phyloP scores from a whole-genome alignment of 1,284 basidiomycete genomes.

The Ceratobasidium sp. region DNA sequence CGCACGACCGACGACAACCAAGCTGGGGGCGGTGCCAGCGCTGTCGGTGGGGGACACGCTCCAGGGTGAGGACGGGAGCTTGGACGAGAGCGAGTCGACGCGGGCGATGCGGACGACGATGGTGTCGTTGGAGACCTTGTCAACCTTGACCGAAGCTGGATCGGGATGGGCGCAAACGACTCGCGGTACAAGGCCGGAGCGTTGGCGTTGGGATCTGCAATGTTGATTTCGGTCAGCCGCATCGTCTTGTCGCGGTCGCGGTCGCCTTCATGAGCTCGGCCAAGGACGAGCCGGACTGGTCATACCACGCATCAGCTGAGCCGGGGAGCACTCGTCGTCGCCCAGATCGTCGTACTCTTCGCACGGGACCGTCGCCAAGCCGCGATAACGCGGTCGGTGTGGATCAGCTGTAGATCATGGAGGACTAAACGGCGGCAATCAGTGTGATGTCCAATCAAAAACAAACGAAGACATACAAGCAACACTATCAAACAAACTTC shows the following conservation, averaged over 20 bases:
- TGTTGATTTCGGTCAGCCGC: slow-evolving; percentile 41
- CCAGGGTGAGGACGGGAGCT: slow-evolving; percentile 22
- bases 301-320: slow-evolving; percentile 50
- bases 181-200: slow-evolving; percentile 41
- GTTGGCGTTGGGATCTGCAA: slow-evolving; percentile 44
- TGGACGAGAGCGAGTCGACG: slow-evolving; percentile 40
- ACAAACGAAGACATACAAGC: slow-evolving; percentile 76
- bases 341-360: too few species aligned
- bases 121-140: slow-evolving; percentile 43
- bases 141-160: slow-evolving; percentile 21
- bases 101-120: slow-evolving; percentile 37
- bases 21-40: slow-evolving; percentile 42
- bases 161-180: slow-evolving; percentile 28
- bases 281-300: slow-evolving; percentile 49
- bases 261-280: slow-evolving; percentile 39
- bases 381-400: too few species aligned
- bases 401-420: slow-evolving; percentile 91
- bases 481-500: slow-evolving; percentile 92
- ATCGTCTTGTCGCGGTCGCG: slow-evolving; percentile 43
- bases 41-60: slow-evolving; percentile 7
- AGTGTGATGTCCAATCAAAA: slow-evolving; percentile 31
- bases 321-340: slow-evolving; percentile 52
- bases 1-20: slow-evolving; percentile 41
- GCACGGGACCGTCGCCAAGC: too few species aligned
- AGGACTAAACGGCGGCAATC: slow-evolving; percentile 71